These are phyloP conservation scores for Phlyctochytrium bullatum DNA, from an alignment of 192 early-diverging fungal genomes.

Conservation along the genomic window DNA sequence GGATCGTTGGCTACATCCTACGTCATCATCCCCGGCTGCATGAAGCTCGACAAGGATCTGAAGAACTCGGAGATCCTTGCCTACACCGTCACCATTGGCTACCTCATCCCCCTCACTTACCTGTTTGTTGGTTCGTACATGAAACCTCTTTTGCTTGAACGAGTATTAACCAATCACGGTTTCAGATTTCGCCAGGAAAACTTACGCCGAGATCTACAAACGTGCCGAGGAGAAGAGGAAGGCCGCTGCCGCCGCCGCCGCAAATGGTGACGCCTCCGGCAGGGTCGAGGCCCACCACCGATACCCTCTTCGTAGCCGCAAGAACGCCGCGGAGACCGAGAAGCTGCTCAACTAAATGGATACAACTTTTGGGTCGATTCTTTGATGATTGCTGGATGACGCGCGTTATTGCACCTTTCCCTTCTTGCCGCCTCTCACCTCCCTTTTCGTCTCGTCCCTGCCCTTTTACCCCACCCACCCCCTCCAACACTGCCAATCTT, in stretches of 20 bases:
- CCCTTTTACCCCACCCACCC: too few relatives aligned
- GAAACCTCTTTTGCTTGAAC: too few relatives aligned
- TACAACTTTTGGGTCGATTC: too few relatives aligned
- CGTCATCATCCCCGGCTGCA: conserved; percentile 53
- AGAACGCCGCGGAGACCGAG: too few relatives aligned
- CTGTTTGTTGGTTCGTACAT: conserved; percentile 58
- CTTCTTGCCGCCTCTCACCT: too few relatives aligned
- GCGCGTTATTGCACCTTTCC: too few relatives aligned
- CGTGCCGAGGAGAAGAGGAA: neutral
- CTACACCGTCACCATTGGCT: conserved; percentile 61
- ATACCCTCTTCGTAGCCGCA: neutral
- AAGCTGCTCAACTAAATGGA: too few relatives aligned
- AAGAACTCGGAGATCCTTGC: conserved; percentile 52
- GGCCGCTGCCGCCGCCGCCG: neutral
- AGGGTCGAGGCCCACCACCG: neutral
- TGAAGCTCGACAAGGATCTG: conserved; percentile 43
- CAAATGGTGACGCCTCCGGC: too few relatives aligned
- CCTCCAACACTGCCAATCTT: too few relatives aligned
- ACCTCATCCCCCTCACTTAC: conserved; percentile 72
- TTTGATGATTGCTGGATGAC: too few relatives aligned
- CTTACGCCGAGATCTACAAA: conserved; percentile 41
- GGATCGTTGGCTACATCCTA: conserved; percentile 64
- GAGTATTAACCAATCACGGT: too few relatives aligned
- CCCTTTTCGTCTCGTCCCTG: too few relatives aligned
- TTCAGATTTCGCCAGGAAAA: conserved; percentile 70